Evolutionary conservation across 306 rosid species (phyloP).

Genomic region (Geum urbanum): DNA sequence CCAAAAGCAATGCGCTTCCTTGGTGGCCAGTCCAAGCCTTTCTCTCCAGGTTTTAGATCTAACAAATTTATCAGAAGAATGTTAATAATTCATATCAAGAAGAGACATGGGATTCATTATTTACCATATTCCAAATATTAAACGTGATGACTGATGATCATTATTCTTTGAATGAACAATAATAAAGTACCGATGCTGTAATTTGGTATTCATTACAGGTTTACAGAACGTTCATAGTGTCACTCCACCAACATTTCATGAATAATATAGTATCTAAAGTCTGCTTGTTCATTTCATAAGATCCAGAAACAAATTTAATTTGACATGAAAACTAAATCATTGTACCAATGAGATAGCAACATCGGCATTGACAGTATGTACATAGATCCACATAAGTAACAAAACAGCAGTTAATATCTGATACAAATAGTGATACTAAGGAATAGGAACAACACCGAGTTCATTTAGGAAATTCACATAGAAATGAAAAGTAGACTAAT

Average conservation of each 20-base stretch:
- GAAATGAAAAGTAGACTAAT: neutral
- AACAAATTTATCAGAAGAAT: neutral
- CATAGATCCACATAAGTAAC: too few species aligned
- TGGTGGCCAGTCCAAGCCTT: constrained; percentile 53
- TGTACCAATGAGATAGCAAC: too few species aligned
- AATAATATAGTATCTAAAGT: neutral
- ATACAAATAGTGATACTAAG: too few species aligned
- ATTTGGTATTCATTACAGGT: neutral
- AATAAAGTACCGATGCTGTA: neutral
- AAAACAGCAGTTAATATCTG: neutral
- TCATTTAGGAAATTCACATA: neutral
- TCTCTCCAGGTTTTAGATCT: constrained; percentile 56
- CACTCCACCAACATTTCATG: neutral
- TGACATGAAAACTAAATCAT: neutral
- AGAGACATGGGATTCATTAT: neutral
- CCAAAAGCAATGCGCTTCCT: constrained; percentile 53
- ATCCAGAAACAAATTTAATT: neutral
- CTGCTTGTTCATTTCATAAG: neutral
- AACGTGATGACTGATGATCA: neutral
- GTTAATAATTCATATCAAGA: neutral
- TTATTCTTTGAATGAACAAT: neutral
- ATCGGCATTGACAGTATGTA: too few species aligned
- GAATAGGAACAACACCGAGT: neutral
- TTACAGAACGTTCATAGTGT: neutral
- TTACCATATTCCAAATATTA: neutral